Percentiles rank a stretch among this genome's conserved stretches.
These are phyloP conservation scores for Selenicereus undatus DNA, from an alignment of 148 eudicot species.

Conservation along the genomic window DNA sequence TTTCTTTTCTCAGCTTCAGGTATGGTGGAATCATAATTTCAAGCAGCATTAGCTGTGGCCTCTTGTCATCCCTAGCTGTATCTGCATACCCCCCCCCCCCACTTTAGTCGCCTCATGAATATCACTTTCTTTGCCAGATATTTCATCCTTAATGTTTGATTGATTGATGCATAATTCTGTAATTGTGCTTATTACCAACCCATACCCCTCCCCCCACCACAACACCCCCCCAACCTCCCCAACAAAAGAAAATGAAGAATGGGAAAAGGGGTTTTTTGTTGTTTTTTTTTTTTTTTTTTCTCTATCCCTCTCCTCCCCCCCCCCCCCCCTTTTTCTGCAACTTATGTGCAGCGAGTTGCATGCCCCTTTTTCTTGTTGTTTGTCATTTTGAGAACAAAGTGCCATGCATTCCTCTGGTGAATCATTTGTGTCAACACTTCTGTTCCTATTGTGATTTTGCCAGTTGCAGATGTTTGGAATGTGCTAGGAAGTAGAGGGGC, in stretches of 20 bases:
- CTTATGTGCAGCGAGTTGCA: neutral
- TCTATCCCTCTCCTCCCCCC: too few species aligned
- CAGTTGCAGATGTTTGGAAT: constrained; percentile 18
- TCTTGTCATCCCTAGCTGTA: neutral
- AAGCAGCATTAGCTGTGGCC: neutral
- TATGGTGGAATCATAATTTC: constrained; percentile 22
- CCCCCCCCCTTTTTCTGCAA: neutral
- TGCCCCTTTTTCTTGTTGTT: neutral
- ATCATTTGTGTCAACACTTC: neutral
- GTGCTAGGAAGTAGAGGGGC: constrained; percentile 20
- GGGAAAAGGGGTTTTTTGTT: too few species aligned
- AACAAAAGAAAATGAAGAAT: too few species aligned
- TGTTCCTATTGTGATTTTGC: constrained; percentile 11
- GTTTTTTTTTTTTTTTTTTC: too few species aligned
- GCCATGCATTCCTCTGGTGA: neutral
- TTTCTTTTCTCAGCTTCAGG: constrained; percentile 89
- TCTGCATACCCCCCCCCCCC: neutral
- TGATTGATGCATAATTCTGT: constrained; percentile 1
- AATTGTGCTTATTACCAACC: too few species aligned
- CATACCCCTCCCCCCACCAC: too few species aligned
- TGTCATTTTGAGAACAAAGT: neutral
- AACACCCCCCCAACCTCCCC: too few species aligned
- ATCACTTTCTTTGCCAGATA: neutral
- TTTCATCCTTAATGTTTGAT: neutral
- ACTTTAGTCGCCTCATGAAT: neutral